Evolutionary conservation across 1,284 basidiomycete genomes (phyloP).

Genomic region (Leccinum subrobustum): DNA sequence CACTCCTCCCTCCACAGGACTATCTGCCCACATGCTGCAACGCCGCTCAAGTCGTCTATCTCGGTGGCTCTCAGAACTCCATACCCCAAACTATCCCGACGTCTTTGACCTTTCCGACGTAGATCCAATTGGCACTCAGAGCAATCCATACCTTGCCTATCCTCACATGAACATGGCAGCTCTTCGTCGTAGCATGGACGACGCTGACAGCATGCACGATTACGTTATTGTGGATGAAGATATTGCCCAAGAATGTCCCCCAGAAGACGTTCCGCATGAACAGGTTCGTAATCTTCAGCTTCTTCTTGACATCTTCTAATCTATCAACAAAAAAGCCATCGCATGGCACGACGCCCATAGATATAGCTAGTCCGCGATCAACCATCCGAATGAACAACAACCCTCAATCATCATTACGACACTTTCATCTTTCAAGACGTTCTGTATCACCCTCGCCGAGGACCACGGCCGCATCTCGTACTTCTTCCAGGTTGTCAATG

Average conservation of each 20-base stretch:
- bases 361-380: constrained; percentile 37
- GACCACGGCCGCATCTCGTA: constrained; percentile 34
- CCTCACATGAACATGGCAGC: constrained; percentile 43
- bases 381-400: constrained; percentile 37
- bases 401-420: constrained; percentile 53
- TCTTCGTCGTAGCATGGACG: constrained; percentile 24
- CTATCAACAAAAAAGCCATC: constrained; percentile 22
- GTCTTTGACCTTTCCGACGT: constrained; percentile 24
- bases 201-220: constrained; percentile 47
- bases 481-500: constrained; percentile 43
- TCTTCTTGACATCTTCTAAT: constrained; percentile 20
- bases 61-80: constrained; percentile 69
- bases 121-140: constrained; percentile 34
- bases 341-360: constrained; percentile 39
- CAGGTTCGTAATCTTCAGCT: constrained; percentile 21
- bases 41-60: constrained; percentile 61
- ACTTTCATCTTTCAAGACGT: constrained; percentile 52
- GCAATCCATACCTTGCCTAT: constrained; percentile 54
- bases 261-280: constrained; percentile 11
- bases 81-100: constrained; percentile 28
- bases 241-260: constrained; percentile 26
- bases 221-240: constrained; percentile 51
- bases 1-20: constrained; percentile 20
- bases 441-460: constrained; percentile 40
- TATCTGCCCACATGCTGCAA: constrained; percentile 27